phyloP scores from a whole-genome alignment of 2,329 filamentous ascomycete genomes.

The Sphaerulina populicola region DNA sequence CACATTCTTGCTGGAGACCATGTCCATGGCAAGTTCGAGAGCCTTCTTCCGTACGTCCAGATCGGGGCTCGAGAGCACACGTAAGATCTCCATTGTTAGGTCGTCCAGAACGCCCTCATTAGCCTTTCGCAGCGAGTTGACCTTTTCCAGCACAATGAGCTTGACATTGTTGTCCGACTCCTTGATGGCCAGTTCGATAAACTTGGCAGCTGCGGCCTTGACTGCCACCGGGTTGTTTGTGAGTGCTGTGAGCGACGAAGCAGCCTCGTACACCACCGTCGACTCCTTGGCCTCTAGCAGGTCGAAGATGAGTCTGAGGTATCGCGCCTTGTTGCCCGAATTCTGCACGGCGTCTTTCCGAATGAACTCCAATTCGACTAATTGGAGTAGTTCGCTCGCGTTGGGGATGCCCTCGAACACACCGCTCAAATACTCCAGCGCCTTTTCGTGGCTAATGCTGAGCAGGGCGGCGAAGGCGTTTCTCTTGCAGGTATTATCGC shows the following conservation, averaged over 20 bases:
- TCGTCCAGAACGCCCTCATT: slow-evolving; percentile 91
- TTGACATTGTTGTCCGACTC: slow-evolving; percentile 99
- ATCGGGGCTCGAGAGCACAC: slow-evolving; percentile 89
- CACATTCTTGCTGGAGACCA: slow-evolving; percentile 98
- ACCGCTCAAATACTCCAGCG: slow-evolving; percentile 74
- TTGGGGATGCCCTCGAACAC: slow-evolving; percentile 92
- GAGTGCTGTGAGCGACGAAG: slow-evolving; percentile 84
- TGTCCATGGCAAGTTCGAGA: slow-evolving; percentile 80
- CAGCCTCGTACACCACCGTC: slow-evolving; percentile 95
- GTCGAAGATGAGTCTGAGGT: slow-evolving; percentile 91
- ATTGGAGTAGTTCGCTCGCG: slow-evolving; percentile 83
- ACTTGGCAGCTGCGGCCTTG: slow-evolving; percentile 89
- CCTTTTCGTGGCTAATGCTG: slow-evolving; percentile 87
- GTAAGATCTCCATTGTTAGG: slow-evolving; percentile 90
- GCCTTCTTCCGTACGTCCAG: slow-evolving; percentile 93
- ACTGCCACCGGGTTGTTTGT: slow-evolving; percentile 96
- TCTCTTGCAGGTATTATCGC: slow-evolving; percentile 90
- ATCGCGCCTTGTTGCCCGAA: slow-evolving; percentile 87
- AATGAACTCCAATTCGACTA: slow-evolving; percentile 94
- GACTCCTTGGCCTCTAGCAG: slow-evolving; percentile 85
- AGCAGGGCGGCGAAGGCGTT: slow-evolving; percentile 91
- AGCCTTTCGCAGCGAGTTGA: slow-evolving; percentile 75
- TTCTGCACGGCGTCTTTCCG: slow-evolving; percentile 95
- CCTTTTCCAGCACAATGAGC: slow-evolving; percentile 90
- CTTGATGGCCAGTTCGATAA: slow-evolving; percentile 94